A percentile compares a stretch with the other conserved stretches of the same genome.
These are phyloP conservation scores for Moniliophthora roreri DNA, from an alignment of 1,284 basidiomycete genomes.

Conservation along the genomic window DNA sequence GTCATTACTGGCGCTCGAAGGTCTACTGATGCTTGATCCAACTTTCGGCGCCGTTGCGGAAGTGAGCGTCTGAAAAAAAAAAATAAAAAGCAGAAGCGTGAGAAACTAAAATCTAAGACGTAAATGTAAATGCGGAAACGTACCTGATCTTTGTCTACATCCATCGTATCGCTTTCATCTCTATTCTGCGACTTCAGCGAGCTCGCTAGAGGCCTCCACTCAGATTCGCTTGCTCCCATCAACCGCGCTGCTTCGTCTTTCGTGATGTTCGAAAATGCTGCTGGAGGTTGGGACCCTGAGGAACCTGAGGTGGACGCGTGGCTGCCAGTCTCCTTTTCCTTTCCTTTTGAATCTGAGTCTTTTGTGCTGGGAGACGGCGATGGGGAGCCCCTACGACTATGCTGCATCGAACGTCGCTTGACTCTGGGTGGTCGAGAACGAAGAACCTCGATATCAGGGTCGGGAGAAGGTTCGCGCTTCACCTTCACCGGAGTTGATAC, in stretches of 20 bases:
- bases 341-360: not conserved
- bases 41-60: too few relatives aligned
- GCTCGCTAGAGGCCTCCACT: not conserved
- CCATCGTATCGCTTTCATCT: not conserved
- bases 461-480: not conserved
- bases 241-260: slow-evolving; percentile 6
- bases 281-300: not conserved
- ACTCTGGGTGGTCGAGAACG: not conserved
- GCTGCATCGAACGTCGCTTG: not conserved
- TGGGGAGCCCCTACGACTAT: not conserved
- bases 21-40: too few relatives aligned
- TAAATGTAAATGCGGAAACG: not conserved
- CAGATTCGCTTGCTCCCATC: not conserved
- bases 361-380: not conserved
- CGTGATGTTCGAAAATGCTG: slow-evolving; percentile 8
- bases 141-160: not conserved
- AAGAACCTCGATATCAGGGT: not conserved
- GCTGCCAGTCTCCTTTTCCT: too few relatives aligned
- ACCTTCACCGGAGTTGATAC: not conserved
- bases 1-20: too few relatives aligned
- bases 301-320: not conserved
- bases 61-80: too few relatives aligned
- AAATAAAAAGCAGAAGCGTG: too few relatives aligned
- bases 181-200: not conserved
- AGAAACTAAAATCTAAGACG: too few relatives aligned